phyloP scores from a whole-genome alignment of 2,329 filamentous ascomycete species.

The Fusarium circinatum region DNA sequence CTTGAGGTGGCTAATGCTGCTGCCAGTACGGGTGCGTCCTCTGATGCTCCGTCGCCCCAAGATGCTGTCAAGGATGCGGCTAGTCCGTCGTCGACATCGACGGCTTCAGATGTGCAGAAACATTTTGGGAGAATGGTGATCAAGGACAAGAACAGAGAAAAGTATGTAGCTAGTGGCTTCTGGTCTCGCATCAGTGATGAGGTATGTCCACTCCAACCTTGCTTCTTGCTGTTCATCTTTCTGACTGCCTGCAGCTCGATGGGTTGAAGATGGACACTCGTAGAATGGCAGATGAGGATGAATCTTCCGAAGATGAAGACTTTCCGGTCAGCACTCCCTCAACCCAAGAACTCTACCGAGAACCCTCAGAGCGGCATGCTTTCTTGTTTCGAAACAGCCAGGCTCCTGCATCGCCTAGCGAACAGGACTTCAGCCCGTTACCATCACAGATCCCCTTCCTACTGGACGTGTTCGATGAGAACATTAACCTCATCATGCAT shows the following conservation, averaged over 20 bases:
- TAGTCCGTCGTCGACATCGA: conserved; percentile 22
- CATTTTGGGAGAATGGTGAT: conserved; percentile 61
- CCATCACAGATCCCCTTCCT: conserved; percentile 66
- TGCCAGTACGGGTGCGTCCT: conserved; percentile 42
- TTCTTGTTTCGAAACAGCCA: conserved; percentile 63
- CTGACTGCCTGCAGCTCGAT: conserved; percentile 50
- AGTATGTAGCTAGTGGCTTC: conserved; percentile 64
- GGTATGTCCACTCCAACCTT: conserved; percentile 47
- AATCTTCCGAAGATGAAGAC: conserved; percentile 52
- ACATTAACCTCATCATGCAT: conserved; percentile 58
- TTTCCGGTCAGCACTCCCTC: conserved; percentile 44
- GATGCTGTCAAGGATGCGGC: conserved; percentile 25
- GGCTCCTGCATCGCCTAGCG: conserved; percentile 42
- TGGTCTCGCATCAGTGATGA: conserved; percentile 68
- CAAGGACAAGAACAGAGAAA: conserved; percentile 54
- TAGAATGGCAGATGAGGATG: conserved; percentile 43
- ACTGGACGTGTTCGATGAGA: conserved; percentile 61
- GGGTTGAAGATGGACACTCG: conserved; percentile 55
- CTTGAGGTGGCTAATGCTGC: conserved; percentile 53
- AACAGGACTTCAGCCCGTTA: conserved; percentile 58
- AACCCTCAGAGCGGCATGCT: conserved; percentile 58
- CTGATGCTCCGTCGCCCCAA: conserved; percentile 43
- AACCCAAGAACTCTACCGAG: conserved; percentile 54
- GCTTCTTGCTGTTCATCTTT: neutral
- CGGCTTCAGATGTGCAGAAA: conserved; percentile 47